Base-by-base conservation (phyloP, 192 early-diverging fungal species). In the Backusella psychrophila region DNA sequence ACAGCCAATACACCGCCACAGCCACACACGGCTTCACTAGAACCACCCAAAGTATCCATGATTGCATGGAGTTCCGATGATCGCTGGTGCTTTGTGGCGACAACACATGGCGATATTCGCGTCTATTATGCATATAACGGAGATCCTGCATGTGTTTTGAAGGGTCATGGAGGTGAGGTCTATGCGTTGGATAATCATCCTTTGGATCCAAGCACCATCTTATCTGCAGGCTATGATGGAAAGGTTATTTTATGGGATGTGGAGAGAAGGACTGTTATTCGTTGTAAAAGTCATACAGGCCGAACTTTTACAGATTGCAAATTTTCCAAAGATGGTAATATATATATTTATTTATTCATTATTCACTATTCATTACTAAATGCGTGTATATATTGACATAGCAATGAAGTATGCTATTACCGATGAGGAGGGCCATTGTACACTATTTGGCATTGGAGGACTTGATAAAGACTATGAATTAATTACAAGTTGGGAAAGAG, bases 141-240 rank as follows among this genome's bases (percentile, higher is more conserved):
- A 31, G 78, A 89, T 39, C 82, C 88, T 33, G 75, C 83, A 2
- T 80, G 83, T 52, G 81, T 81, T 8, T 76, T 94, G 14, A 81
- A 80, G 23, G 91, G 86, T 0, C 93, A 94, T 71, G 82, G 82
- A 6, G 84, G 78, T 17, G 90, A 92, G 11, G 86, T 93, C 4
- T 97, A 91, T 78, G 92, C 91, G 0, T 78, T 95, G 9, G 91
- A 92, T 69, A 83, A 89, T 1, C 94, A 96, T 78, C 96, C 96
- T 0, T 70, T 78, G 2, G 92, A 95, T 65, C 82, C 85, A 9
- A 84, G 86, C n/a, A 85, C 94, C 1, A 81, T 95, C 3, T 80
- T 97, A 23, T 92, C 93, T 5, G 95, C 92, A 9, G 91, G 91
- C 2, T 94, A 96, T 81, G 95, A 96, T 75, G 95, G 94, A 26